phyloP scores from a whole-genome alignment of 148 eudicot genomes.

The Rhododendron kiyosumense region DNA sequence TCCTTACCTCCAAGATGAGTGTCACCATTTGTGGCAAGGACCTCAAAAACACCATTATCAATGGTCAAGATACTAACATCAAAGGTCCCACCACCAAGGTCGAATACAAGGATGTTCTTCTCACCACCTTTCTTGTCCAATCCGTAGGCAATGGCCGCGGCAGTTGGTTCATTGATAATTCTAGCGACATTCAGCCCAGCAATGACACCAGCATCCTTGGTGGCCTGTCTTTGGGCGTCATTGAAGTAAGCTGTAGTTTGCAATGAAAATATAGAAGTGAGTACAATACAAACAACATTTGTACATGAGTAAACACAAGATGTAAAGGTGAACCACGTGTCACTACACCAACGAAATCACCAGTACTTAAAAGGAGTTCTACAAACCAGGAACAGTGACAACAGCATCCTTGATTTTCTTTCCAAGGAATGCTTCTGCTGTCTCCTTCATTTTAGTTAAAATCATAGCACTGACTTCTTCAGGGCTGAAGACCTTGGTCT shows the following conservation, averaged over 20 bases:
- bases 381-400: slow-evolving; percentile 37
- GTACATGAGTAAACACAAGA: neutral
- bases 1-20: slow-evolving; percentile 36
- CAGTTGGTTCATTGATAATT: slow-evolving; percentile 40
- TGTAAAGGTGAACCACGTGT: neutral
- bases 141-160: slow-evolving; percentile 41
- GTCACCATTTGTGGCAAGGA: slow-evolving; percentile 30
- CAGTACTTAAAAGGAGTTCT: neutral
- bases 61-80: slow-evolving; percentile 39
- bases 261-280: neutral
- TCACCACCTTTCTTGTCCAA: slow-evolving; percentile 39
- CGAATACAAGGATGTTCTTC: slow-evolving; percentile 36
- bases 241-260: slow-evolving; percentile 31
- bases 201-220: slow-evolving; percentile 41
- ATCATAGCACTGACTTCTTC: slow-evolving; percentile 40
- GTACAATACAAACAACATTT: neutral
- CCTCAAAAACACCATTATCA: slow-evolving; percentile 34
- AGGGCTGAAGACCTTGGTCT: slow-evolving; percentile 33
- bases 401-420: slow-evolving; percentile 39
- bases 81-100: slow-evolving; percentile 41
- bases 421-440: slow-evolving; percentile 41
- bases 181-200: slow-evolving; percentile 40
- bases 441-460: slow-evolving; percentile 33
- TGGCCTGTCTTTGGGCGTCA: slow-evolving; percentile 40
- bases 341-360: neutral